Conservation (phyloP, 2,329 filamentous ascomycete species). For the Ceratocystis diversiconidia region DNA sequence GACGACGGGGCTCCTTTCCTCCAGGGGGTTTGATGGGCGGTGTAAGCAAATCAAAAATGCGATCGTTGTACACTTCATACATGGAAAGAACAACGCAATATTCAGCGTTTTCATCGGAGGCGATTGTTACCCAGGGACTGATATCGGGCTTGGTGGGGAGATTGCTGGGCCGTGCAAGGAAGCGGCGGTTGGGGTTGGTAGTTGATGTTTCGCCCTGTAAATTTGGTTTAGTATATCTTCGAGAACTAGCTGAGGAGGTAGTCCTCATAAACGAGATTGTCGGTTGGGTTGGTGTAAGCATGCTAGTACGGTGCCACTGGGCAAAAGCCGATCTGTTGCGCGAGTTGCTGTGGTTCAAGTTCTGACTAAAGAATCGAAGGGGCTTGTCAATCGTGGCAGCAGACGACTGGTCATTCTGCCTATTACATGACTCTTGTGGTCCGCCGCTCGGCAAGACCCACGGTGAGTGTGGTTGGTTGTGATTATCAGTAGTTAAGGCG, state of each 20-base stretch:
- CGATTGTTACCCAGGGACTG: conserved; percentile 48
- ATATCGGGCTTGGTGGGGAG: conserved; percentile 65
- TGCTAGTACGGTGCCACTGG: background rate
- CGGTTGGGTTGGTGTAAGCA: background rate
- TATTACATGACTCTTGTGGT: background rate
- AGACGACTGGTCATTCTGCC: background rate
- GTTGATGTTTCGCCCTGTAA: conserved; percentile 37
- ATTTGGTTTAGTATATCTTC: conserved; percentile 36
- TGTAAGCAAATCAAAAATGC: conserved; percentile 84
- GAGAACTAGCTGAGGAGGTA: conserved; percentile 29
- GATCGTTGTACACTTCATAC: conserved; percentile 98
- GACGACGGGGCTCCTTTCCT: conserved; percentile 37
- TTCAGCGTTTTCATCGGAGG: conserved; percentile 53
- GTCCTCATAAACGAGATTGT: conserved; percentile 26
- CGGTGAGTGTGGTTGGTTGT: too few relatives aligned
- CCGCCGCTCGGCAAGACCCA: background rate
- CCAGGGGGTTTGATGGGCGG: conserved; percentile 30
- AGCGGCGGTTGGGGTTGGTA: conserved; percentile 42
- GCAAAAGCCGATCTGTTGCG: background rate
- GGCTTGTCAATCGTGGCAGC: background rate
- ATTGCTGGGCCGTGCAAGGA: conserved; percentile 53
- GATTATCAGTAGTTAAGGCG: background rate
- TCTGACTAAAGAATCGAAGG: background rate
- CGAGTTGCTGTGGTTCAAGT: background rate
- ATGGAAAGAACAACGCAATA: conserved; percentile 87